Percentiles rank a stretch among this genome's conserved stretches.
Evolutionary conservation across 2,329 filamentous ascomycete genomes (phyloP).

Genomic region (Apiospora rasikravindrae): DNA sequence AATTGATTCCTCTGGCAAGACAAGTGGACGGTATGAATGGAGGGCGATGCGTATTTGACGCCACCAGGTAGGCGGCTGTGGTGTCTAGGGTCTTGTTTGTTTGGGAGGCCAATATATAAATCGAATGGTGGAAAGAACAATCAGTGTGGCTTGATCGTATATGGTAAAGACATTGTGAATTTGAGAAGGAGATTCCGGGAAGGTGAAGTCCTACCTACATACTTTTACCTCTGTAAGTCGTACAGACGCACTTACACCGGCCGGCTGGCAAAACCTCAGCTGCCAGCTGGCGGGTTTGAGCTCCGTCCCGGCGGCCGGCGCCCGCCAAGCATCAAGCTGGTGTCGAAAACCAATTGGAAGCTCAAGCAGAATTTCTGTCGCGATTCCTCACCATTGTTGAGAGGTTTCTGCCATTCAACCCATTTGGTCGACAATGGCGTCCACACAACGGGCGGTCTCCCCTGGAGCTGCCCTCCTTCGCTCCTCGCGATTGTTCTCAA

Average conservation of each 20-base stretch:
- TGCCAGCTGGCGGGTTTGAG: background rate
- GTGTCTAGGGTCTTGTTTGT: no score
- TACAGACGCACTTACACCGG: background rate
- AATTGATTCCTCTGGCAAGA: no score
- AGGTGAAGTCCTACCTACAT: background rate
- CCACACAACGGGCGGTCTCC: constrained; percentile 48
- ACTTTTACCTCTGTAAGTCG: background rate
- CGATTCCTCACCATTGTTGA: constrained; percentile 8
- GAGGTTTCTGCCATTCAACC: constrained; percentile 9
- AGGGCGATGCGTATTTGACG: no score
- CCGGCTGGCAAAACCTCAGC: background rate
- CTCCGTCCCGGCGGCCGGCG: background rate
- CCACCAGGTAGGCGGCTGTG: no score
- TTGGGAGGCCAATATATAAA: no score
- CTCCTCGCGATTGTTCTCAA: constrained; percentile 86
- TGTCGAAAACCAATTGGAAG: background rate
- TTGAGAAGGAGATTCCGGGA: background rate
- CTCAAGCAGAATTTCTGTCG: constrained; percentile 10
- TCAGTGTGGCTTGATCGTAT: background rate
- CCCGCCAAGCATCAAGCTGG: background rate
- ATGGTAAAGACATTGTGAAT: background rate
- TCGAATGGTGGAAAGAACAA: background rate
- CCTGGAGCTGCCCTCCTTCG: constrained; percentile 76
- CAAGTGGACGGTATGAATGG: no score
- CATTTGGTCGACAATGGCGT: constrained; percentile 21